These are phyloP conservation scores for Colletotrichum zoysiae DNA, from an alignment of 2,329 filamentous ascomycete genomes.

Conservation along the genomic window DNA sequence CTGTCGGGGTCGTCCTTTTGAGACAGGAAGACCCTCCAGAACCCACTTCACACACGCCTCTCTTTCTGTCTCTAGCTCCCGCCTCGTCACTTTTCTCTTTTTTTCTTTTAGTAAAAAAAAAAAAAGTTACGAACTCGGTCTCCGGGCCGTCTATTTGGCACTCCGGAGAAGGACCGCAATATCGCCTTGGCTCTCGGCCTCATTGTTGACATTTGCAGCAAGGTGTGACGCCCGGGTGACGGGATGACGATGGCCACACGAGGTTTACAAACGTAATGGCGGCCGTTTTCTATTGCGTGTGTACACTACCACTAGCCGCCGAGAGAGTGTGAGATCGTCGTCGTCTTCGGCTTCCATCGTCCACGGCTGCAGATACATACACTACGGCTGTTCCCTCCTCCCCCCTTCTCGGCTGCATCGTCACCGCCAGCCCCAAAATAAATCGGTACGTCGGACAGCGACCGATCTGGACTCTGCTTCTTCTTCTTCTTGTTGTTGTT, in stretches of 20 bases:
- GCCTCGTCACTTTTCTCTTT: slow-evolving; percentile 20
- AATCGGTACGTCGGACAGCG: slow-evolving; percentile 31
- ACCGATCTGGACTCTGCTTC: slow-evolving; percentile 38
- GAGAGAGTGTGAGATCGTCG: neutral
- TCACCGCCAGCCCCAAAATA: slow-evolving; percentile 25
- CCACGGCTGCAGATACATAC: neutral
- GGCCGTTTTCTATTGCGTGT: neutral
- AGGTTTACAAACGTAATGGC: slow-evolving; percentile 24
- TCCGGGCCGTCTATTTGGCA: slow-evolving; percentile 17
- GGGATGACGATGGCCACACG: slow-evolving; percentile 2
- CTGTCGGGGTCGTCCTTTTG: slow-evolving; percentile 28
- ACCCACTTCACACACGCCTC: slow-evolving; percentile 16
- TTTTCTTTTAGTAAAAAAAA: neutral
- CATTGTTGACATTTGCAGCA: neutral
- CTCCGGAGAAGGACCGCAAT: slow-evolving; percentile 25
- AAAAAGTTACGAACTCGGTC: neutral
- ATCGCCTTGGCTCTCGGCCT: slow-evolving; percentile 12
- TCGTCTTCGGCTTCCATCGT: neutral
- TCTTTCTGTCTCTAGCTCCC: slow-evolving; percentile 5
- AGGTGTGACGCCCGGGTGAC: too few species aligned
- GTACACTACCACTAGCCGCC: neutral
- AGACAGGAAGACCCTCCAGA: slow-evolving; percentile 22
- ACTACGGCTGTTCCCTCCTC: neutral
- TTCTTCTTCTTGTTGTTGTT: neutral
- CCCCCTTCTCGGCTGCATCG: slow-evolving; percentile 26